Percentiles rank a stretch among this genome's conserved stretches.
Evolutionary conservation across 176 grass and related monocot species (phyloP).

Genomic region (Ampelocalamus luodianensis): DNA sequence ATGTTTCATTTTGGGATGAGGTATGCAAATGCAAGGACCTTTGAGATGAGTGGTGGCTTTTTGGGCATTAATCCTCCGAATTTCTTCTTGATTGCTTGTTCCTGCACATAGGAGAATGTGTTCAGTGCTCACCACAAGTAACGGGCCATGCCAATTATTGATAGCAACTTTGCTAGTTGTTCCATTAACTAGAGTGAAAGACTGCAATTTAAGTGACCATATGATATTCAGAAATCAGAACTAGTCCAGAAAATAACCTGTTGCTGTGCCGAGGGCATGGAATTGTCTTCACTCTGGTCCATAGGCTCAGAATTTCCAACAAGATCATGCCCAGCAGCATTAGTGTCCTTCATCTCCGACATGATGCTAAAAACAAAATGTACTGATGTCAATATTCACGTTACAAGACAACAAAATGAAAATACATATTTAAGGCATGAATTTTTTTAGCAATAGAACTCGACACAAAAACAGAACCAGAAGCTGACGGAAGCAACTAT

Average conservation of each 20-base stretch:
- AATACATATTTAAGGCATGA: neutral
- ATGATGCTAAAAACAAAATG: slow-evolving; percentile 39
- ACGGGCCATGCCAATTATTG: slow-evolving; percentile 16
- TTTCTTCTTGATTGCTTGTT: slow-evolving; percentile 84
- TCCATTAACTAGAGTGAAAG: slow-evolving; percentile 14
- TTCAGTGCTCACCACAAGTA: slow-evolving; percentile 14
- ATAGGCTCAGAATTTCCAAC: slow-evolving; percentile 53
- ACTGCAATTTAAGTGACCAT: neutral
- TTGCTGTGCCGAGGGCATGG: slow-evolving; percentile 79
- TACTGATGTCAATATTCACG: neutral
- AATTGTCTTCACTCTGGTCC: slow-evolving; percentile 59
- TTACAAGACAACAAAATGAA: neutral
- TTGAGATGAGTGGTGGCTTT: slow-evolving; percentile 91
- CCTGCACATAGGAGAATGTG: slow-evolving; percentile 49
- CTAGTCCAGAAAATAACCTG: slow-evolving; percentile 58
- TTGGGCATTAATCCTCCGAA: slow-evolving; percentile 86
- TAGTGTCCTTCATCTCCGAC: slow-evolving; percentile 51
- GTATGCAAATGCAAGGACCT: slow-evolving; percentile 48
- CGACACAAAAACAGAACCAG: slow-evolving; percentile 14
- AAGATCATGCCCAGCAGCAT: slow-evolving; percentile 15
- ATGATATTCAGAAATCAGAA: slow-evolving; percentile 22
- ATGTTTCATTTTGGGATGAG: slow-evolving; percentile 24
- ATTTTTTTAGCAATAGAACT: neutral
- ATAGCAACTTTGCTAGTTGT: neutral
- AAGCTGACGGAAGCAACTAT: neutral